Base-by-base conservation (phyloP, 805 yeast genomes). In the Grigorovia jiainica region DNA sequence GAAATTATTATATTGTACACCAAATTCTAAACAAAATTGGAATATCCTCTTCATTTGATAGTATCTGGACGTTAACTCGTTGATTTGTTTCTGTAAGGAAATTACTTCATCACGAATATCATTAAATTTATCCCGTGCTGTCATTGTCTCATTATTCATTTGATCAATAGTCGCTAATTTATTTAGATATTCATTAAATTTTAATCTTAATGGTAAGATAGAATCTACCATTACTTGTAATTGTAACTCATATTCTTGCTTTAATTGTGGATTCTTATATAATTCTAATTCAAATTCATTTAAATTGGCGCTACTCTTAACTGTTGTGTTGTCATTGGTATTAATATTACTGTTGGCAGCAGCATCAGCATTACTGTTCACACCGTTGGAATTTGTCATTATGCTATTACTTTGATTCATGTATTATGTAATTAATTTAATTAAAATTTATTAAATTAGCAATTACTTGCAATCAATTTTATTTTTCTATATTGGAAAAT, bases 41-140 rank as follows among this genome's bases (percentile, higher is more conserved):
- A 59, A 53, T 31, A 58, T 39, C 9, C 60, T 60, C 25, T 51
- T 51, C 29, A 58, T 34, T 34, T 58, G 61, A 16, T n/a, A n/a
- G n/a, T n/a, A n/a, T n/a, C n/a, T n/a, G n/a, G n/a, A n/a, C n/a
- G n/a, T n/a, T n/a, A n/a, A n/a, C n/a, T n/a, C 11, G 15, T 27
- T 27, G n/a, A 59, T 47, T 37, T 47, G 48, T 3, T 43, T 44
- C 19, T 49, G 39, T 31, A 59, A 43, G 29, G 47, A 52, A 9
- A 57, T 15, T 24, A 59, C 38, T 29, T 51, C 49, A 20, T 36
- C 40, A 19, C 55, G 50, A 8, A 59, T 44, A 21, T 38, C 16
- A 7, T 23, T 19, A 37, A 50, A 57, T 37, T 47, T 53, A 35
- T 58, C 61, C 33, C 47, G 47, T 4, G 54, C 41, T 16, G 49